Percentiles rank a stretch among this genome's conserved stretches.
Evolutionary conservation across 495 filamentous ascomycete species (phyloP).

Genomic region (Cenococcum geophilum): DNA sequence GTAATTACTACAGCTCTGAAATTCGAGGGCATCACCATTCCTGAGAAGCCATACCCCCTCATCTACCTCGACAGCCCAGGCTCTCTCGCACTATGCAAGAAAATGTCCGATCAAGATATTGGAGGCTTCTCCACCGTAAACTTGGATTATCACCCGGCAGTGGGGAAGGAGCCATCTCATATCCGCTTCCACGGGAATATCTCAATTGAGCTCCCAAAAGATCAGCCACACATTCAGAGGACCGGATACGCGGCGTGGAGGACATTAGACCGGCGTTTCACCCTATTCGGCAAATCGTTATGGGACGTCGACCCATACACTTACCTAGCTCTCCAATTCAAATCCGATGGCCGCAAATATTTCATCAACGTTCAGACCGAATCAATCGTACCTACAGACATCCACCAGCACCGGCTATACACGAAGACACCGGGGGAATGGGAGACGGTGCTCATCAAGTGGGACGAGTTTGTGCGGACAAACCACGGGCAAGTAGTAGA

Average conservation of each 20-base stretch:
- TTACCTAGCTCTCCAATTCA: slow-evolving; percentile 84
- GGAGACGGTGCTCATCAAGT: slow-evolving; percentile 87
- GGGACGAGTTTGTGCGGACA: slow-evolving; percentile 89
- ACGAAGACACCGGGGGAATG: slow-evolving; percentile 74
- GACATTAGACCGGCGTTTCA: slow-evolving; percentile 45
- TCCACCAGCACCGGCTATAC: slow-evolving; percentile 92
- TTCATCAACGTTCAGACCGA: slow-evolving; percentile 96
- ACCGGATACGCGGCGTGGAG: slow-evolving; percentile 89
- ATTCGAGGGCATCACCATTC: slow-evolving; percentile 50
- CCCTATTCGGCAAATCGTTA: slow-evolving; percentile 70
- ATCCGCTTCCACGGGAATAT: slow-evolving; percentile 81
- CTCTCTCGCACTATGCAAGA: slow-evolving; percentile 61
- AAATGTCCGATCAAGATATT: slow-evolving; percentile 79
- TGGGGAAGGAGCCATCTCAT: slow-evolving; percentile 48
- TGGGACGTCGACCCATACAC: slow-evolving; percentile 87
- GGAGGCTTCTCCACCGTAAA: slow-evolving; percentile 73
- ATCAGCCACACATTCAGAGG: slow-evolving; percentile 61
- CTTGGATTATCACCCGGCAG: slow-evolving; percentile 58
- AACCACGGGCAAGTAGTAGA: slow-evolving; percentile 86
- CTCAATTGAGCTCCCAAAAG: slow-evolving; percentile 72
- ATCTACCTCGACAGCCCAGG: slow-evolving; percentile 60
- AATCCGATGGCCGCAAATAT: slow-evolving; percentile 85
- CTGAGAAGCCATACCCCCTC: slow-evolving; percentile 53
- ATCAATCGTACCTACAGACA: slow-evolving; percentile 79
- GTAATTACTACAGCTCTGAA: slow-evolving; percentile 41